Conservation (phyloP, 345 rosid species). For the Citrus hindsii region DNA sequence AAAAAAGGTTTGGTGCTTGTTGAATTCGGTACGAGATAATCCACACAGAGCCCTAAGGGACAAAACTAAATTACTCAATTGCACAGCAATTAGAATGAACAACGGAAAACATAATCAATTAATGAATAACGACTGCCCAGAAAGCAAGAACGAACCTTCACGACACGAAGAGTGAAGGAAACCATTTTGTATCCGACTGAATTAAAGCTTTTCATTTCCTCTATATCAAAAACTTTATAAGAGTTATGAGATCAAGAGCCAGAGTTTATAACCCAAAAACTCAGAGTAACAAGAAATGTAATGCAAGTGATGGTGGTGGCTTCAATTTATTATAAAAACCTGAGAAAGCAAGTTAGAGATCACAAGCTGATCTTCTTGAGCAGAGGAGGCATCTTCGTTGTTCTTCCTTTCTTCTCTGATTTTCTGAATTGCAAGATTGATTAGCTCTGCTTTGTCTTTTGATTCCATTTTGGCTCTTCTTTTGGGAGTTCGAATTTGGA, state of each 20-base stretch:
- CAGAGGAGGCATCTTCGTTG: conserved; percentile 24
- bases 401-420: conserved; percentile 39
- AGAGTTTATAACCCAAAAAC: not conserved
- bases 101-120: not conserved
- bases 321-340: conserved; percentile 29
- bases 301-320: not conserved
- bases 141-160: not conserved
- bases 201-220: too few species aligned
- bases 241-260: not conserved
- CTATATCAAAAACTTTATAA: not conserved
- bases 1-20: too few species aligned
- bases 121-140: not conserved
- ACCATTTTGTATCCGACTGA: not conserved
- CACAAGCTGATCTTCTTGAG: conserved; percentile 38
- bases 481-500: not conserved
- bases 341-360: conserved; percentile 60
- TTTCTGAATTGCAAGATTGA: conserved; percentile 46
- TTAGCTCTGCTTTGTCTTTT: conserved; percentile 33
- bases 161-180: not conserved
- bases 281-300: not conserved
- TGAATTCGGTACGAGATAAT: not conserved
- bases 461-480: conserved; percentile 33
- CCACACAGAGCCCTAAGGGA: not conserved
- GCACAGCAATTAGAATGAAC: not conserved
- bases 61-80: not conserved